Evolutionary conservation across 1,284 basidiomycete genomes (phyloP), one percentile per base, ranked within the genome.

Genomic region (Ceratobasidium sp.): DNA sequence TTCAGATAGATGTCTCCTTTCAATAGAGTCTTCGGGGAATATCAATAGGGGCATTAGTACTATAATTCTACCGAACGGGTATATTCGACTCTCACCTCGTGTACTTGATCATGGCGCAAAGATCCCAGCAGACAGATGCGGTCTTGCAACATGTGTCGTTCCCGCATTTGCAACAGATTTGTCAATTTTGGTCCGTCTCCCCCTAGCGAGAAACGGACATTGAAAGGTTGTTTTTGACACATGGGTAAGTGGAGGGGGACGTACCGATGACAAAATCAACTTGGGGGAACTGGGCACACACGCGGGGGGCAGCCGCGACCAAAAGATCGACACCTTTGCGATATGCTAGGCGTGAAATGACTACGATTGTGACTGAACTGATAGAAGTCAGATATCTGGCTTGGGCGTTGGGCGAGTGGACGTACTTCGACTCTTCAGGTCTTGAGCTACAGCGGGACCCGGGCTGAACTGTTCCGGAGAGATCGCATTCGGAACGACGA

Each of bases 311-410:
- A 0, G 94, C 92, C 0, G 94, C 94, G 0, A 98, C 92, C 18
- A 99, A 88, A 2, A 99, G 87, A 79, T 99, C 98, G 73, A 99
- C 92, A 1, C 98, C 98, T 83, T 99, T 99, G 54, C 98, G 89
- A 79, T 99, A 98, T 0, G 94, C 95, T 35, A 99, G 84, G n/a
- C 98, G 89, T 9, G 95, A 95, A n/a, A 99, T 83, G 26, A 98
- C 89, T 9, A 99, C 91, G 61, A 99, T 94, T 0, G 93, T 98
- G 74, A 98, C 95, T 97, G 76, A 1, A 21, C 72, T 64, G 47
- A 46, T 71, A 35, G 50, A n/a, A 57, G 58, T 32, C 57, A 46
- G 54, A 32, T 21, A 35, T 13, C 64, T 9, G 52, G 35, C 50
- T 23, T 26, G 18, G 38, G 21, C 47, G 14, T 1, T 6, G 28